Evolutionary conservation across 345 rosid species (phyloP), one percentile per base, ranked within the genome.

Genomic region (Murraya koenigii): DNA sequence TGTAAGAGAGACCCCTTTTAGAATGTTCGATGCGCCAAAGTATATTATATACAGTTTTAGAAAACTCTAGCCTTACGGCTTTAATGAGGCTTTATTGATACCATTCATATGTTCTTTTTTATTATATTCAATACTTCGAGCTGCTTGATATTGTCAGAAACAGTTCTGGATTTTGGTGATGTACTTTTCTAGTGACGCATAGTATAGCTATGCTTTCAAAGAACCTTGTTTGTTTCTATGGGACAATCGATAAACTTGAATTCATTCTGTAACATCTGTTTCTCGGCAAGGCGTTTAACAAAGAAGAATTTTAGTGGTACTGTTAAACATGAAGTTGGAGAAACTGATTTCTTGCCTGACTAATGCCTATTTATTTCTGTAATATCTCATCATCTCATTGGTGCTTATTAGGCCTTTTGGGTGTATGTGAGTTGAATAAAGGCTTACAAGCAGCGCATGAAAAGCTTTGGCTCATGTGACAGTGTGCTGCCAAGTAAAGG

Each of bases 1-100:
- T 75, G 84, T 26, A 74, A 64, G 77, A 79, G 85, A 69, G 69
- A 69, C 58, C 71, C 67, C 70, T 66, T 61, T 59, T 67, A 68
- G 38, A 60, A 41, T 23, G 52, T 66, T 72, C 39, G 30, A 39
- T 33, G 52, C 39, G 38, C 26, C 54, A 63, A 52, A 58, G 73
- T 64, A 76, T 61, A 61, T 25, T 76, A 49, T 55, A 55, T 76
- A 66, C 65, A 35, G 38, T 54, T 55, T 23, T 55, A 47, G 62
- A 63, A 33, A 75, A 75, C 33, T 64, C 33, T 11, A 61, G 70
- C 33, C 61, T 17, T 3, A 22, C 28, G 70, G 47, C 62, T 11
- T 75, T 63, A 63, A 44, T 4, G 67, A 30, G 69, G 77, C 30
- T n/a, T 66, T 66, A 66, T 25, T 75, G 26, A 66, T 75, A 66